Evolutionary conservation across 2,329 filamentous ascomycete species (phyloP), one percentile per base, ranked within the genome.

Genomic region (Plectosphaerella cucumerina): DNA sequence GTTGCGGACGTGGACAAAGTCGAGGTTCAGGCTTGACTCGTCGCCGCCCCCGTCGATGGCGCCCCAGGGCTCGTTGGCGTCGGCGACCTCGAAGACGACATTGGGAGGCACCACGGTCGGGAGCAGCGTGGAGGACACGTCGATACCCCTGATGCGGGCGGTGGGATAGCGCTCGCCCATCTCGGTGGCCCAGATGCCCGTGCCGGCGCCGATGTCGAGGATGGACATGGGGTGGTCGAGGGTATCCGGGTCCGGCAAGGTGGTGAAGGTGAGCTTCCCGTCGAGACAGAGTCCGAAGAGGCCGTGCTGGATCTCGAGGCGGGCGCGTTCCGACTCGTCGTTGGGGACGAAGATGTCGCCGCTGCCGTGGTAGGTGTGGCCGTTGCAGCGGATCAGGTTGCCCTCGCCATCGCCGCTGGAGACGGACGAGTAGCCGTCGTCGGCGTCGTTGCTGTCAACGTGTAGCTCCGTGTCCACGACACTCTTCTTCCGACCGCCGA

Each of bases 71-170:
- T 78, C 70, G 53, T 81, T 78, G 26, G 78, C 72, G 59, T 86
- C 81, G 60, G 79, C 78, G 37, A 85, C 74, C 51, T 80, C 68
- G 60, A 85, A 85, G 4, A 69, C 72, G 20, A 85, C 73, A 57
- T 86, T 86, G 17, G 78, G 72, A 6, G 82, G 82, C 8, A 84
- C 75, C 22, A 65, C 61, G 9, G 61, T 68, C 15, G 67, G 69
- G 42, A 70, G 59, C 33, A 74, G 63, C n/a, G 70, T 69, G 22
- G 65, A 65, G 18, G 66, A 71, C 18, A 73, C 57, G 51, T 75
- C 73, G 41, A 73, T 63, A 26, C 71, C 71, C 23, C 70, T 64
- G 14, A 75, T 66, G 4, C 62, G 60, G 22, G 66, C 68, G 22
- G 67, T 62, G 3, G 73, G 71, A 49, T 72, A 70, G 6, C 61